Base-by-base conservation (phyloP, 805 yeast genomes). In the Candida manassasensis region DNA sequence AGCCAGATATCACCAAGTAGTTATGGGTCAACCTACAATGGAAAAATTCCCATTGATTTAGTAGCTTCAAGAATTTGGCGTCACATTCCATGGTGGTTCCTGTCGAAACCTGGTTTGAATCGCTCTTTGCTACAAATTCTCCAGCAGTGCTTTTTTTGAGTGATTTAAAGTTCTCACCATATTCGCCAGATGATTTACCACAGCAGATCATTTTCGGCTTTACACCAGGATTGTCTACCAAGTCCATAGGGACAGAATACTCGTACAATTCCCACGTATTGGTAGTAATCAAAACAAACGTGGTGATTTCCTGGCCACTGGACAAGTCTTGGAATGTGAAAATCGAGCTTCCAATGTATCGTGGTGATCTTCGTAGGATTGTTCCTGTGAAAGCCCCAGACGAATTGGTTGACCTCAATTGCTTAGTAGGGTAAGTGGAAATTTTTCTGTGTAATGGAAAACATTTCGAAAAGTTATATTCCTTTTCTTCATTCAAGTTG, bases 391-490 rank as follows among this genome's bases (percentile, higher is more conserved):
- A 51, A 2, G 54, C 45, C 9, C 50, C 42, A n/a, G 51, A 38
- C 36, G 55, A 40, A 39, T 53, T 34, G 35, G 47, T 42, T 27
- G 57, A 44, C 39, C 56, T 63, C 69, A 29, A 77, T 68, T 40
- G 84, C 69, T 35, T 87, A 55, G 57, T 78, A 61, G 44, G 78
- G 66, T 51, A 73, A 61, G 45, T 71, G 42, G 59, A 71, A 63
- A 34, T 77, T 61, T 56, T 80, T 40, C 95, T 69, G 52, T 82
- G 84, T 37, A 79, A 75, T 0, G 97, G 97, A 58, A 86, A 88
- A 47, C 90, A 85, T 48, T 79, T 82, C 4, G 81, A 79, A 54
- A 80, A 86, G 35, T 78, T 69, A 36, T 73, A 68, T 51, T 85
- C 95, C 42, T 79, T 77, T 18, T 53, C 52, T 41, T 63, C 71